Evolutionary conservation across 306 rosid genomes (phyloP).

Genomic region (Lablab purpureus): DNA sequence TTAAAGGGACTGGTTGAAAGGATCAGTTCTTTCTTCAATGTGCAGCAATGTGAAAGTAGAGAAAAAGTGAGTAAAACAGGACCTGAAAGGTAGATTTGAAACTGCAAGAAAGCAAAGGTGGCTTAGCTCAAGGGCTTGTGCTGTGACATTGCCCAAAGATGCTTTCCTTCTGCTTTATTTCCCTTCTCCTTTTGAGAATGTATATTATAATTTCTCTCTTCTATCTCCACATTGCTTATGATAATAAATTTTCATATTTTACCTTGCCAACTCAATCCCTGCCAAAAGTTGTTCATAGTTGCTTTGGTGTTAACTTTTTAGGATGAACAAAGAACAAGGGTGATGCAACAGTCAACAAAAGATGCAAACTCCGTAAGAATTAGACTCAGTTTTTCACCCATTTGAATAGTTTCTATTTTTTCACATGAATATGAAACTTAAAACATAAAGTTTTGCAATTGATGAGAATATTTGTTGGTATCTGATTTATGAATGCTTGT

Average conservation of each 20-base stretch:
- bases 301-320: neutral
- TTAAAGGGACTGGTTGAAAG: conserved; percentile 44
- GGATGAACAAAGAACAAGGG: conserved; percentile 26
- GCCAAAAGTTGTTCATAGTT: neutral
- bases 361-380: no score
- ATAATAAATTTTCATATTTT: neutral
- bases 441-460: no score
- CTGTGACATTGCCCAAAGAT: conserved; percentile 47
- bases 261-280: conserved; percentile 25
- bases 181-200: conserved; percentile 37
- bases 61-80: conserved; percentile 43
- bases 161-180: conserved; percentile 53
- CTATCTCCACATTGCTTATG: conserved; percentile 16
- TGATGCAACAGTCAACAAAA: no score
- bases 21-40: conserved; percentile 64
- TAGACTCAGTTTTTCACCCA: no score
- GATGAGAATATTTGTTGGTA: no score
- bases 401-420: no score
- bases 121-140: conserved; percentile 42
- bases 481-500: no score
- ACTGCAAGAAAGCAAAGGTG: conserved; percentile 49
- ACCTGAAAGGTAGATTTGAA: conserved; percentile 39
- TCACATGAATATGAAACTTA: no score
- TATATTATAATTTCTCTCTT: conserved; percentile 15
- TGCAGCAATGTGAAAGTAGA: conserved; percentile 55